Conservation (phyloP, 108 stramenopile genomes). For the Pseudonitzschia pungens region DNA sequence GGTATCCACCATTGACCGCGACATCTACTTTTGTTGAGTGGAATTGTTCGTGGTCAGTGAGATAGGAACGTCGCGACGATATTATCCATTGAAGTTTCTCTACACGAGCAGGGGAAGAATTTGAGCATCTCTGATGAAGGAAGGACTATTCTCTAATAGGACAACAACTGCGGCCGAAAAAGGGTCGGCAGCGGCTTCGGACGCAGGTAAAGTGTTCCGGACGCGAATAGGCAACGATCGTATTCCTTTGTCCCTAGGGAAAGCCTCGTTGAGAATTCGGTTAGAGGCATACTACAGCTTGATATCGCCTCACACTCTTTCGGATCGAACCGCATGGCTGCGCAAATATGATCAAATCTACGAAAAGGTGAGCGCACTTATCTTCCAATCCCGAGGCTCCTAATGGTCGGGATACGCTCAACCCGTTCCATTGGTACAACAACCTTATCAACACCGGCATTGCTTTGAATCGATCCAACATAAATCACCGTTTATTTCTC, state of each 20-base stretch:
- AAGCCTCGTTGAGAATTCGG: slow-evolving; percentile 70
- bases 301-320: slow-evolving; percentile 62
- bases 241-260: slow-evolving; percentile 53
- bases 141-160: neutral
- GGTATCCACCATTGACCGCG: no score
- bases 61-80: no score
- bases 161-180: neutral
- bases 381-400: neutral
- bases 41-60: no score
- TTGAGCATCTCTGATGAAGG: neutral
- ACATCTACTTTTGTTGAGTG: no score
- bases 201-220: neutral
- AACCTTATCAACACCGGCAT: neutral
- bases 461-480: neutral
- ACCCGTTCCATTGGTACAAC: no score
- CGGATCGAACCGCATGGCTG: slow-evolving; percentile 55
- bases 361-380: slow-evolving; percentile 22
- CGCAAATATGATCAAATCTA: slow-evolving; percentile 72
- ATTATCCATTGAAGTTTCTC: no score
- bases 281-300: slow-evolving; percentile 83
- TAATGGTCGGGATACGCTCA: no score
- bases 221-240: neutral
- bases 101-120: no score
- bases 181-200: neutral
- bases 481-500: neutral